These are phyloP conservation scores for Acanthamoeba divionensis DNA, from an alignment of 208 protist species.

Conservation along the genomic window DNA sequence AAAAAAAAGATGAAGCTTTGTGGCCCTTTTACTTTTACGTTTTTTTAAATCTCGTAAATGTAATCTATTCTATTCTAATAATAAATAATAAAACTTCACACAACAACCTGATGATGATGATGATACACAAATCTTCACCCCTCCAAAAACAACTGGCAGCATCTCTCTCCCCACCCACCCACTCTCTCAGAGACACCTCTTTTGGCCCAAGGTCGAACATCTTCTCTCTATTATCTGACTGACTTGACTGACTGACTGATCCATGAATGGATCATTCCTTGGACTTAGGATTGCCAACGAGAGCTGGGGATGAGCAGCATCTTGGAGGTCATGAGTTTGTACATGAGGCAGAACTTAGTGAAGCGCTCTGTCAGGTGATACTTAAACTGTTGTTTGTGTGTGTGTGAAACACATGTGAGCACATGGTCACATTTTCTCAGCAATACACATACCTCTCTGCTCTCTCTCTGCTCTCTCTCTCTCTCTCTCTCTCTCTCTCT, in stretches of 20 bases:
- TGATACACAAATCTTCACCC: background rate
- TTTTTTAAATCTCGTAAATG: background rate
- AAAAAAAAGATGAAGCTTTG: no score
- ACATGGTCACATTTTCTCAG: background rate
- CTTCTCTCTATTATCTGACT: background rate
- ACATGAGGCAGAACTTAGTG: conserved; percentile 33
- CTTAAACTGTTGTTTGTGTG: background rate
- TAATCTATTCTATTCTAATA: background rate
- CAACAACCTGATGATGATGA: background rate
- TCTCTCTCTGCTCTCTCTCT: no score
- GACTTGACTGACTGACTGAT: background rate
- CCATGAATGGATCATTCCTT: background rate
- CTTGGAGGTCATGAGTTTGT: conserved; percentile 28
- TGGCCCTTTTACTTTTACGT: background rate
- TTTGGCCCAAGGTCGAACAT: background rate
- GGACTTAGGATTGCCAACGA: background rate
- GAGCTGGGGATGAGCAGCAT: background rate
- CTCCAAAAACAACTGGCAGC: background rate
- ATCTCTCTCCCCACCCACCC: background rate
- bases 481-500: no score
- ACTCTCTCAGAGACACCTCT: background rate
- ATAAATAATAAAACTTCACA: background rate
- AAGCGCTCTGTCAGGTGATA: conserved; percentile 42
- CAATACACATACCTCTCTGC: background rate
- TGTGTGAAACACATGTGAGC: background rate